Percentiles rank a stretch among this genome's conserved stretches.
Conservation (phyloP, 495 filamentous ascomycete genomes). For the Penicillium paradoxum region DNA sequence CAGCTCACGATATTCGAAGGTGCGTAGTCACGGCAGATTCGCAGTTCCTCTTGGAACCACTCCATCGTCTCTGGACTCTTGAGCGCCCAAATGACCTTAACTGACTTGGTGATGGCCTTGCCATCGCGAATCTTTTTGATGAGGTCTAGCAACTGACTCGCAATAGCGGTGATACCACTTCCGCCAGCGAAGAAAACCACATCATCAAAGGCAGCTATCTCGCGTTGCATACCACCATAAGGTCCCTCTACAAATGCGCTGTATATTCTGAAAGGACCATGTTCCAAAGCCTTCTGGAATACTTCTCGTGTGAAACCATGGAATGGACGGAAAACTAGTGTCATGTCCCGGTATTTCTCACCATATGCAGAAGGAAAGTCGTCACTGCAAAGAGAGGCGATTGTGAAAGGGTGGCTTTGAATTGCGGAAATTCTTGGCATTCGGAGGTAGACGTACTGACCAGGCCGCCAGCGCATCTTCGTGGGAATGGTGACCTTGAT, state of each 20-base stretch:
- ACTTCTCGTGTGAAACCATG: conserved; percentile 82
- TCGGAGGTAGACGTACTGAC: conserved; percentile 90
- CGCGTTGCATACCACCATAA: conserved; percentile 89
- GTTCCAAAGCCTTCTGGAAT: conserved; percentile 68
- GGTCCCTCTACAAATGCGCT: conserved; percentile 88
- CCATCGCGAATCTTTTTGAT: conserved; percentile 93
- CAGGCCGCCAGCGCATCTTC: conserved; percentile 86
- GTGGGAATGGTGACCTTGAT: conserved; percentile 92
- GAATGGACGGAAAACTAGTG: conserved; percentile 86
- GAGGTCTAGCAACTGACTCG: conserved; percentile 81
- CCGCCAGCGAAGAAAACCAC: conserved; percentile 90
- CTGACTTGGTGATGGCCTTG: conserved; percentile 84
- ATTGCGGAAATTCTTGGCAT: conserved; percentile 87
- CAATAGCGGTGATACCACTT: conserved; percentile 89
- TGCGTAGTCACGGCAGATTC: conserved; percentile 80
- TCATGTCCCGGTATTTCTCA: conserved; percentile 79
- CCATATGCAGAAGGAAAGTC: conserved; percentile 89
- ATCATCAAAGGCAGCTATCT: conserved; percentile 88
- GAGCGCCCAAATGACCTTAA: conserved; percentile 88
- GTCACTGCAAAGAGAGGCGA: conserved; percentile 79
- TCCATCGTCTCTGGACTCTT: conserved; percentile 89
- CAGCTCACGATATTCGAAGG: conserved; percentile 80
- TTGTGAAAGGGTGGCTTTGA: conserved; percentile 94
- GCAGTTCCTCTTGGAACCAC: conserved; percentile 94
- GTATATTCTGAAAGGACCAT: conserved; percentile 81